phyloP scores from a whole-genome alignment of 2,329 filamentous ascomycete species.

The Huntiella omanensis region DNA sequence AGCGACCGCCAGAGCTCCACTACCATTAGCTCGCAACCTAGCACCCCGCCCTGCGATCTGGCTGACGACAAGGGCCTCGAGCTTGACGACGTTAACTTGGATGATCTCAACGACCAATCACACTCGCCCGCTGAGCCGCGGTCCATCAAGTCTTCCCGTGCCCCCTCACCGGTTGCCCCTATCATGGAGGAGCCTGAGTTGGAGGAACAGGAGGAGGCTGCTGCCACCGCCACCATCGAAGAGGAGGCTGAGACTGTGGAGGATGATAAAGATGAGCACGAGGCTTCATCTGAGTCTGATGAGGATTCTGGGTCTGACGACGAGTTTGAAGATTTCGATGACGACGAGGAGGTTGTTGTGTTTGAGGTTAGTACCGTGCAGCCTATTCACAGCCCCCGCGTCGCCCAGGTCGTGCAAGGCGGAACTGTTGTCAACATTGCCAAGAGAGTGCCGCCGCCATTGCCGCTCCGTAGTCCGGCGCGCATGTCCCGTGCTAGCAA shows the following conservation, averaged over 20 bases:
- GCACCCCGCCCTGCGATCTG: conserved; percentile 9
- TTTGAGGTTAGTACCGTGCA: conserved; percentile 40
- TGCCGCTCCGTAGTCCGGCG: conserved; percentile 61
- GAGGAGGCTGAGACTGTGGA: neutral
- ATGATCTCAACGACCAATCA: neutral
- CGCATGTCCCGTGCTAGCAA: conserved; percentile 33
- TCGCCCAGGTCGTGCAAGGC: conserved; percentile 45
- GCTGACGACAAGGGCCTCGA: conserved; percentile 6
- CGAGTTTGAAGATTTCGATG: conserved; percentile 28
- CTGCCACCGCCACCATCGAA: neutral
- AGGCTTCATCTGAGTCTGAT: conserved; percentile 16
- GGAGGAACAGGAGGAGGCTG: neutral
- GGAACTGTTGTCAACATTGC: conserved; percentile 72
- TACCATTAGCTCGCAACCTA: conserved; percentile 9
- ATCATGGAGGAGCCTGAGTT: too few relatives aligned
- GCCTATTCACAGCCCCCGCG: conserved; percentile 34
- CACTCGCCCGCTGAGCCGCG: too few relatives aligned
- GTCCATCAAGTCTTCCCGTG: too few relatives aligned
- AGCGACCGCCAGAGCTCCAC: conserved; percentile 11
- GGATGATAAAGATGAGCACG: conserved; percentile 16
- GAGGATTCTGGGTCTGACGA: conserved; percentile 24
- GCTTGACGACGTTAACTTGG: neutral
- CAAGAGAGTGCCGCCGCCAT: conserved; percentile 57
- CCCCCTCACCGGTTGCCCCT: too few relatives aligned
- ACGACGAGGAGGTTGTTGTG: conserved; percentile 49